Conservation (phyloP, 345 rosid genomes). For the Eucalyptus sp. region DNA sequence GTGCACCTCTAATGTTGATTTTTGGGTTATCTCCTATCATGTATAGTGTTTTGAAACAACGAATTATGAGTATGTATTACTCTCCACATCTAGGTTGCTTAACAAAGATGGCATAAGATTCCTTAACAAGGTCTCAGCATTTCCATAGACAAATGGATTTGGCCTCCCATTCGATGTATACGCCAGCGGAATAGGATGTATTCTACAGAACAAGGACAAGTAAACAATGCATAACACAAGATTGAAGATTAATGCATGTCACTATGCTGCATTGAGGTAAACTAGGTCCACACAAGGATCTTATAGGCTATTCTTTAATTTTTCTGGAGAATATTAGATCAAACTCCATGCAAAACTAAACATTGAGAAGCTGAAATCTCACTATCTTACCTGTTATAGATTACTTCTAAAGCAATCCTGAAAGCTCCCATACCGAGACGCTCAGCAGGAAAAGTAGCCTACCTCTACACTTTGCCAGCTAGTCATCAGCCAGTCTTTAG, state of each 20-base stretch:
- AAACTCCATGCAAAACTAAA: neutral
- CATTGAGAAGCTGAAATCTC: neutral
- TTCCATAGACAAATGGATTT: slow-evolving; percentile 61
- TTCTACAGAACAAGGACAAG: slow-evolving; percentile 20
- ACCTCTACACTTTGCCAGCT: slow-evolving; percentile 28
- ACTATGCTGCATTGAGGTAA: neutral
- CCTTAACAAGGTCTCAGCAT: slow-evolving; percentile 46
- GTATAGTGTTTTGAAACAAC: slow-evolving; percentile 44
- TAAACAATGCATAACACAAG: neutral
- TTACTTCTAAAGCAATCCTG: slow-evolving; percentile 73
- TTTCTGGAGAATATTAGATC: neutral
- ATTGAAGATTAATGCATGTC: neutral
- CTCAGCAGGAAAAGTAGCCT: slow-evolving; percentile 78
- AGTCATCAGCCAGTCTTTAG: neutral
- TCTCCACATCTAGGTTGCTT: neutral
- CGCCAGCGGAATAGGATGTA: slow-evolving; percentile 33
- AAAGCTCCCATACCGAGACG: slow-evolving; percentile 94
- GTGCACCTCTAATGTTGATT: slow-evolving; percentile 66
- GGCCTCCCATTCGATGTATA: slow-evolving; percentile 79
- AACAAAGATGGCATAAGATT: slow-evolving; percentile 23
- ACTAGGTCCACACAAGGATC: neutral
- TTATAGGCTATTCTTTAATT: neutral
- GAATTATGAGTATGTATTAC: slow-evolving; percentile 4
- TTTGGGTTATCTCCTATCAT: slow-evolving; percentile 88
- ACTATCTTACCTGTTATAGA: slow-evolving; percentile 60